Evolutionary conservation across 371 early-diverging fungal species (phyloP).

Genomic region (Haplosporangium sp.): DNA sequence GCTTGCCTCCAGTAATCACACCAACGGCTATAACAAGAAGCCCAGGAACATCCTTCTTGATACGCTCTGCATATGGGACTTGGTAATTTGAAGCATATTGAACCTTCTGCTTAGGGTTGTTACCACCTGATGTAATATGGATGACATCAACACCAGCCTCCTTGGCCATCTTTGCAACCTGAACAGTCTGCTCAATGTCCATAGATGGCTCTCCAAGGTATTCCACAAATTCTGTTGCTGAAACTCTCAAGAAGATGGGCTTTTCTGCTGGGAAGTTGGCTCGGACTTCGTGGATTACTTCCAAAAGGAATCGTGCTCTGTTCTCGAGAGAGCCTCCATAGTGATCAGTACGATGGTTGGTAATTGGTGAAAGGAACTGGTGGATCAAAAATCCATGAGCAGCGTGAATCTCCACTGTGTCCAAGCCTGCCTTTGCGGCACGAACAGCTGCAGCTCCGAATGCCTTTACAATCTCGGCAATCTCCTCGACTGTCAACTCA

Average conservation of each 20-base stretch:
- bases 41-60: constrained; percentile 66
- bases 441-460: constrained; percentile 80
- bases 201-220: constrained; percentile 57
- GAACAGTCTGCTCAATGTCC: constrained; percentile 72
- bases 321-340: constrained; percentile 87
- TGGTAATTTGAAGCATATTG: constrained; percentile 72
- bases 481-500: constrained; percentile 72
- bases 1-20: constrained; percentile 68
- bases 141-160: constrained; percentile 79
- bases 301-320: constrained; percentile 75
- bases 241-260: constrained; percentile 84
- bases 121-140: constrained; percentile 80
- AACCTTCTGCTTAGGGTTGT: constrained; percentile 61
- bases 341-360: constrained; percentile 85
- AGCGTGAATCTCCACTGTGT: constrained; percentile 87
- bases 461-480: constrained; percentile 64
- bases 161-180: constrained; percentile 64
- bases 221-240: constrained; percentile 75
- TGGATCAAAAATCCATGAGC: constrained; percentile 80
- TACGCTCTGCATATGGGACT: constrained; percentile 70
- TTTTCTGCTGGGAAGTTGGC: constrained; percentile 79
- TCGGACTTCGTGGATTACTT: constrained; percentile 71
- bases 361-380: constrained; percentile 82
- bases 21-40: constrained; percentile 82
- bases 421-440: constrained; percentile 82